phyloP scores from a whole-genome alignment of 2,329 filamentous ascomycete species.

The Cladosporium velox region DNA sequence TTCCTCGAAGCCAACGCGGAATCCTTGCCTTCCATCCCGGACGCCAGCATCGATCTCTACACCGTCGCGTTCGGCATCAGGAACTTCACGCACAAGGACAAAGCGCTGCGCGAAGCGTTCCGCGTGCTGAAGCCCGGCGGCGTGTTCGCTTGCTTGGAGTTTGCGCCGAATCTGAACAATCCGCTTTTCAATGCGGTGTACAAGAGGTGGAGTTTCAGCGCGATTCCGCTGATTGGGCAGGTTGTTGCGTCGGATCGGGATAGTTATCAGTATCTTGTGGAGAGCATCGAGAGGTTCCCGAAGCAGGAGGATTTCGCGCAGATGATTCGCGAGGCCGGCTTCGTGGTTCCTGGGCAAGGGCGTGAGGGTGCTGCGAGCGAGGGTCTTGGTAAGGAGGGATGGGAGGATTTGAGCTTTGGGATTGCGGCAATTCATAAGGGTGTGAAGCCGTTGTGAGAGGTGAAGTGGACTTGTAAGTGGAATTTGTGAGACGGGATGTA shows the following conservation, averaged over 20 bases:
- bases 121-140: slow-evolving; percentile 91
- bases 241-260: slow-evolving; percentile 90
- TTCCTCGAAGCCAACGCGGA: slow-evolving; percentile 95
- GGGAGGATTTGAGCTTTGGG: slow-evolving; percentile 87
- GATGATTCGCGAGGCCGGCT: slow-evolving; percentile 84
- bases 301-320: slow-evolving; percentile 78
- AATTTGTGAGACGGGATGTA: not conserved
- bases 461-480: not conserved
- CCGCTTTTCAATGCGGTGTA: slow-evolving; percentile 81
- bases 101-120: slow-evolving; percentile 78
- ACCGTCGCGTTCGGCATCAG: slow-evolving; percentile 97
- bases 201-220: slow-evolving; percentile 92
- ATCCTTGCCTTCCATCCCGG: slow-evolving; percentile 64
- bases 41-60: slow-evolving; percentile 83
- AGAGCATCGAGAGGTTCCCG: slow-evolving; percentile 94
- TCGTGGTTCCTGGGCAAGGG: slow-evolving; percentile 63
- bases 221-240: slow-evolving; percentile 93
- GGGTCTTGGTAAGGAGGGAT: slow-evolving; percentile 53
- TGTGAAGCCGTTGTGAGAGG: slow-evolving; percentile 68
- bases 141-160: slow-evolving; percentile 95
- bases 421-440: slow-evolving; percentile 97
- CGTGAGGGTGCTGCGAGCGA: slow-evolving; percentile 23
- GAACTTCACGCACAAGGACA: slow-evolving; percentile 91
- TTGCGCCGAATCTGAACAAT: slow-evolving; percentile 75
- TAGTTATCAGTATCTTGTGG: slow-evolving; percentile 97